A percentile compares a stretch with the other conserved stretches of the same genome.
These are phyloP conservation scores for Periconia digitata DNA, from an alignment of 2,329 filamentous ascomycete species.

Conservation along the genomic window DNA sequence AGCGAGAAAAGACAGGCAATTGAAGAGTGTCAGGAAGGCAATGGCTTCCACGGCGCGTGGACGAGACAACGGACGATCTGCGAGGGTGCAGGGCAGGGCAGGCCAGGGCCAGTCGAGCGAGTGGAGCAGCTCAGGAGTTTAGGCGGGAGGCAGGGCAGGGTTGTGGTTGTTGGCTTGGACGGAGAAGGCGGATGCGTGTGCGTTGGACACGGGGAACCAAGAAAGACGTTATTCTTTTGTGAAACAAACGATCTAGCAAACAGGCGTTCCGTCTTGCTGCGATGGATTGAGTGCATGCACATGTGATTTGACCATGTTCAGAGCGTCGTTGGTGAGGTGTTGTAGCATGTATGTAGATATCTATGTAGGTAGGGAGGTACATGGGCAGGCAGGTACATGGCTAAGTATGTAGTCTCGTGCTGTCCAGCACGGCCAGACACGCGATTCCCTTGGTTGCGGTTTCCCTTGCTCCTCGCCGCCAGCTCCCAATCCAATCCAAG, in stretches of 20 bases:
- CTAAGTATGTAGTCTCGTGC: too few species aligned
- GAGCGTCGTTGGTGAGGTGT: too few species aligned
- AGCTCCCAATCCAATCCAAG: too few species aligned
- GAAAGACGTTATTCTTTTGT: not conserved
- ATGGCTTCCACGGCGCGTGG: conserved; percentile 18
- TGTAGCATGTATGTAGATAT: too few species aligned
- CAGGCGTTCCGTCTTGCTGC: not conserved
- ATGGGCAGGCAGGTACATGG: too few species aligned
- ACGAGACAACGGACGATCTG: conserved; percentile 8
- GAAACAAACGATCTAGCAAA: not conserved
- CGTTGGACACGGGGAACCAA: not conserved
- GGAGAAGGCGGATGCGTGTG: conserved; percentile 4
- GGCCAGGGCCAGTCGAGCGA: conserved; percentile 4
- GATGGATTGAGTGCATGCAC: too few species aligned
- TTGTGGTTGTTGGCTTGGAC: not conserved
- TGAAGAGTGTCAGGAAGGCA: conserved; percentile 9
- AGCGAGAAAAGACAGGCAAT: conserved; percentile 3
- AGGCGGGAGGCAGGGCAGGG: conserved; percentile 19
- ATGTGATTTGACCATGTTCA: too few species aligned
- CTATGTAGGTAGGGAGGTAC: too few species aligned
- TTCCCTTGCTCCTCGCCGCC: not conserved
- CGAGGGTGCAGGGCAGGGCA: conserved; percentile 12
- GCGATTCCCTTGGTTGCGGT: too few species aligned
- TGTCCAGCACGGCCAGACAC: too few species aligned
- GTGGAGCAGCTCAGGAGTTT: conserved; percentile 33